Base-by-base conservation (phyloP, 108 stramenopile genomes). In the Nitzschia palea region DNA sequence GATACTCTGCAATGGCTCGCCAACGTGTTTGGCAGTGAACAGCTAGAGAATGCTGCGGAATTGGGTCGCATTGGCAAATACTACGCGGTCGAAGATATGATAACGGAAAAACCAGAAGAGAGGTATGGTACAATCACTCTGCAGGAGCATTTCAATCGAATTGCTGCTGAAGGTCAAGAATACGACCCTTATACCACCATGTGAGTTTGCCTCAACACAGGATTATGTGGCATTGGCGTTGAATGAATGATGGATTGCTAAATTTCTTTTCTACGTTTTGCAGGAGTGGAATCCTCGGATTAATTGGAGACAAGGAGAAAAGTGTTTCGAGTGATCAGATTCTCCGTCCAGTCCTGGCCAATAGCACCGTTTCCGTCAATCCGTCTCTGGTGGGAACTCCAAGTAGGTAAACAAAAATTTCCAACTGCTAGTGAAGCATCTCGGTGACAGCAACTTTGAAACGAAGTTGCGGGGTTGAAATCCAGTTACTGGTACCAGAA, bases 71-170 rank as follows among this genome's bases (percentile, higher is more conserved):
- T 98, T 65, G 96, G 96, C 26, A 96, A 96, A 60, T 98, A 98
- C 58, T 98, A 98, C 73, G 97, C 97, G 14, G 97, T 98, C 43
- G 97, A 98, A 59, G 96, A 96, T 70, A 98, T 98, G 97, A 75
- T 96, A 12, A 96, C 97, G 6, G 93, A 88, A 23, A 82, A 82
- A 35, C 89, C 94, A 9, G 73, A 73, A 0, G 95, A 98, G 70
- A 95, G 93, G 79, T 98, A 88, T 71, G 97, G 97, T 34, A 94
- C 83, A 32, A 95, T 93, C 36, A 95, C 95, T 6, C 77, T 98
- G 55, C 87, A 88, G 63, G 90, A 98, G 45, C 96, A 98, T 77
- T 98, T 93, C 66, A 65, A 95, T 56, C 88, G 91, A 47, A 97
- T 98, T 75, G 95, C 95, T 14, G 88, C 81, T 25, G 94, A 96